phyloP scores from a whole-genome alignment of 2,329 filamentous ascomycete genomes.

The Trichoderma asperellum region DNA sequence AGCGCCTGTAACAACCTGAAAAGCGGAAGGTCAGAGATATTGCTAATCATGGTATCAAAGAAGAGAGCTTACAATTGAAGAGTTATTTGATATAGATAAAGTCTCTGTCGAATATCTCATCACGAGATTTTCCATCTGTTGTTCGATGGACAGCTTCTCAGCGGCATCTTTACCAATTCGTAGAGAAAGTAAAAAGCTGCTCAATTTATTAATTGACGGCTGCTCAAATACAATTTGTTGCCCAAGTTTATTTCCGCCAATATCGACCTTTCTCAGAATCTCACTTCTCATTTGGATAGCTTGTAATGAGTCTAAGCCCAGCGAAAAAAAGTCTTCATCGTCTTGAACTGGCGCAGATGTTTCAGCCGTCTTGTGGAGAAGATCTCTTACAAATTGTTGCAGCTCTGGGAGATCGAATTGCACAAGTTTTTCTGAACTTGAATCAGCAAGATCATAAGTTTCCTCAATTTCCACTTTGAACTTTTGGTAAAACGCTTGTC shows the following conservation, averaged over 20 bases:
- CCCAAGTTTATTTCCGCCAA: slow-evolving; percentile 38
- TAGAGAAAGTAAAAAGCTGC: slow-evolving; percentile 44
- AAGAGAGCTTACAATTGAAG: background rate
- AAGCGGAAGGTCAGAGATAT: background rate
- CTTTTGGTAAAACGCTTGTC: slow-evolving; percentile 50
- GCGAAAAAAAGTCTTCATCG: slow-evolving; percentile 9
- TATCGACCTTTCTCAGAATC: slow-evolving; percentile 31
- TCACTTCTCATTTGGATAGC: slow-evolving; percentile 46
- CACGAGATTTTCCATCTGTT: slow-evolving; percentile 8
- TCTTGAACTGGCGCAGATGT: background rate
- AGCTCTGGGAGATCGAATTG: background rate
- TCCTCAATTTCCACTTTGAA: slow-evolving; percentile 51
- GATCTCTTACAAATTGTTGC: background rate
- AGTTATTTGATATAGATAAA: background rate
- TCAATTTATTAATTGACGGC: slow-evolving; percentile 35
- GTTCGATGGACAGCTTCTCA: background rate
- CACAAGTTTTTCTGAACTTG: slow-evolving; percentile 27
- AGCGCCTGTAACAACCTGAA: slow-evolving; percentile 53
- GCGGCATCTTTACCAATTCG: background rate
- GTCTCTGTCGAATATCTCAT: background rate
- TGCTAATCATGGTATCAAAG: rapidly evolving
- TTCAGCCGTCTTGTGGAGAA: background rate
- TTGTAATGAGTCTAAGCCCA: slow-evolving; percentile 17
- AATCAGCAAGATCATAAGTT: slow-evolving; percentile 41
- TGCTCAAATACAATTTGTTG: slow-evolving; percentile 30